Percentiles rank a stretch among this genome's conserved stretches.
These are phyloP conservation scores for Nakazawaea holstii DNA, from an alignment of 805 yeast species.

Conservation along the genomic window DNA sequence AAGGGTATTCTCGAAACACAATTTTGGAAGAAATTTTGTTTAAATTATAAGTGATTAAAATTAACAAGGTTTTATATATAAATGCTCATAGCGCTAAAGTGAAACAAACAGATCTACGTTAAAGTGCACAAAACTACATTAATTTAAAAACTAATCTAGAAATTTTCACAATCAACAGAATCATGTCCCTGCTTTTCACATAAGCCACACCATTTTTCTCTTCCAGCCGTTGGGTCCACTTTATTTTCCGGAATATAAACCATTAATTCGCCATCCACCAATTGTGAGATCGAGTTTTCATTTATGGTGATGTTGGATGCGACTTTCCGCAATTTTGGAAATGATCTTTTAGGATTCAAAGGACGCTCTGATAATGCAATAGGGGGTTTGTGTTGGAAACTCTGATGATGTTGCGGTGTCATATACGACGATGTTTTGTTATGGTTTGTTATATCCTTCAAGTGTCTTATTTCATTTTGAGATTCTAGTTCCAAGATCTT, in stretches of 20 bases:
- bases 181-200: constrained; percentile 91
- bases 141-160: background rate
- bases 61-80: too few species aligned
- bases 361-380: too few species aligned
- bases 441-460: background rate
- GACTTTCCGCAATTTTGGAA: background rate
- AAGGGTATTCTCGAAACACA: too few species aligned
- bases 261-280: constrained; percentile 33
- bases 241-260: constrained; percentile 43
- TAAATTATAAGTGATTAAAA: too few species aligned
- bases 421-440: too few species aligned
- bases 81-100: too few species aligned
- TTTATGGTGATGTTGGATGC: constrained; percentile 2
- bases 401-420: background rate
- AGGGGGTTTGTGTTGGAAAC: too few species aligned
- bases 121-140: too few species aligned
- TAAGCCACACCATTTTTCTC: constrained; percentile 83
- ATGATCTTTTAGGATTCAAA: background rate
- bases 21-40: too few species aligned
- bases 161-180: constrained; percentile 59
- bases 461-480: background rate
- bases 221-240: constrained; percentile 68
- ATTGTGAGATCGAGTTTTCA: constrained; percentile 16
- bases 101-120: too few species aligned
- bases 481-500: background rate